Base-by-base conservation (phyloP, 768 basidiomycete genomes). In the Tulasnella sp. region DNA sequence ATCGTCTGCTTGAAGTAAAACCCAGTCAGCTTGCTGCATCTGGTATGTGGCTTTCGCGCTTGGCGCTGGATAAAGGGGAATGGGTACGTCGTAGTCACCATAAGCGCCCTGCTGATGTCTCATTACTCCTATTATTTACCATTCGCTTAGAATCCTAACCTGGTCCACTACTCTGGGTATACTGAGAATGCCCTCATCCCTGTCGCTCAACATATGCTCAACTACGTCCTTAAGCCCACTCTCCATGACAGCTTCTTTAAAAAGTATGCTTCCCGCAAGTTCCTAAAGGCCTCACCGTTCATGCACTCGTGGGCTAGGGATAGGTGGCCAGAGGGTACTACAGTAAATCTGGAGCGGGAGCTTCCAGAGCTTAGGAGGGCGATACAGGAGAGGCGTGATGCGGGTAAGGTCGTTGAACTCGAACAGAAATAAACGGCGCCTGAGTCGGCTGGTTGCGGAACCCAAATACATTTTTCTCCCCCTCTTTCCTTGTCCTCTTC, bases 81-180 rank as follows among this genome's bases (percentile, higher is more conserved):
- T 97, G 96, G 95, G 95, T 94, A 71, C 61, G 86, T 74, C 30
- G 3, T 29, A 53, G 41, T n/a, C 21, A n/a, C n/a, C n/a, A n/a
- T n/a, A n/a, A n/a, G 15, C 13, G 7, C 4, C 29, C 29, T 24
- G 26, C 29, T 24, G 41, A 8, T n/a, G n/a, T 42, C 8, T 24
- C 29, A 32, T 23, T 51, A 4, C n/a, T n/a, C n/a, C n/a, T 30
- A 43, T 15, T 4, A 43, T 26, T 1, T 23, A 17, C 15, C 13
- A 17, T 56, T 21, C 29, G 61, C 72, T 26, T 38, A 95, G 93
- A 83, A 83, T 27, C 76, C 88, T 1, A 95, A 88, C 67, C 72
- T 95, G 44, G 84, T 84, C 10, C 90, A 95, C 69, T 96, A 92
- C 69, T 85, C 89, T 1, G 83, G 84, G 27, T 96, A 92, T 70